phyloP scores from a whole-genome alignment of 768 basidiomycete species.

The Boletus fagicola region DNA sequence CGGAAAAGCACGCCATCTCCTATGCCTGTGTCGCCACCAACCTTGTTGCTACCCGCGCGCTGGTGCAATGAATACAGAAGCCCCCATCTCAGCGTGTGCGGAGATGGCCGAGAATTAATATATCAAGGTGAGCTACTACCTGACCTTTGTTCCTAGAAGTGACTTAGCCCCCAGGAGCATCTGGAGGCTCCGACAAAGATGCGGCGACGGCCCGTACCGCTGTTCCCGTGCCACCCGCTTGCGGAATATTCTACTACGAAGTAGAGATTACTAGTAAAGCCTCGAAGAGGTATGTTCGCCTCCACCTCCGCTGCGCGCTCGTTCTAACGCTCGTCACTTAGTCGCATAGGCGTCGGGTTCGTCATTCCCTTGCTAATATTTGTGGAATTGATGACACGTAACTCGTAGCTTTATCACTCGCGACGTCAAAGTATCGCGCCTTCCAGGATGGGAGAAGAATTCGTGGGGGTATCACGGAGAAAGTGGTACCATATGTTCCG shows the following conservation, averaged over 20 bases:
- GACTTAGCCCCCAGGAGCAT: conserved; percentile 40
- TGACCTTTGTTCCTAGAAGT: conserved; percentile 1
- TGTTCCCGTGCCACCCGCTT: conserved; percentile 74
- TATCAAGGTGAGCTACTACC: conserved; percentile 54
- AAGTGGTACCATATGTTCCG: conserved; percentile 75
- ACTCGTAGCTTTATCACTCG: conserved; percentile 59
- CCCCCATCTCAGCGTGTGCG: conserved; percentile 55
- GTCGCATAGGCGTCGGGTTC: conserved; percentile 81
- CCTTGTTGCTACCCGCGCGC: conserved; percentile 66
- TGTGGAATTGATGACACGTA: conserved; percentile 13
- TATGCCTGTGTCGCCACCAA: conserved; percentile 31
- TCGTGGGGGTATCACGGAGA: conserved; percentile 96
- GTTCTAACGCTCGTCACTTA: conserved; percentile 31
- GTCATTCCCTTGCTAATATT: conserved; percentile 18
- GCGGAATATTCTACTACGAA: conserved; percentile 95
- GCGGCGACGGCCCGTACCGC: conserved; percentile 81
- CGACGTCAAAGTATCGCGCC: conserved; percentile 63
- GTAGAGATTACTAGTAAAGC: conserved; percentile 78
- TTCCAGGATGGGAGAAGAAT: conserved; percentile 82
- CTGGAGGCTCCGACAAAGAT: conserved; percentile 67
- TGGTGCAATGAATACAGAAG: conserved; percentile 75
- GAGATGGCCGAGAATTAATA: conserved; percentile 71
- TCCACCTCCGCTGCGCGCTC: neutral
- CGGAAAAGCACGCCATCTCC: conserved; percentile 24
- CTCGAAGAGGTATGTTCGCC: conserved; percentile 63